Evolutionary conservation across 1,139 yeast species (phyloP), one percentile per base, ranked within the genome.

Genomic region (Geotrichum klebahnii): DNA sequence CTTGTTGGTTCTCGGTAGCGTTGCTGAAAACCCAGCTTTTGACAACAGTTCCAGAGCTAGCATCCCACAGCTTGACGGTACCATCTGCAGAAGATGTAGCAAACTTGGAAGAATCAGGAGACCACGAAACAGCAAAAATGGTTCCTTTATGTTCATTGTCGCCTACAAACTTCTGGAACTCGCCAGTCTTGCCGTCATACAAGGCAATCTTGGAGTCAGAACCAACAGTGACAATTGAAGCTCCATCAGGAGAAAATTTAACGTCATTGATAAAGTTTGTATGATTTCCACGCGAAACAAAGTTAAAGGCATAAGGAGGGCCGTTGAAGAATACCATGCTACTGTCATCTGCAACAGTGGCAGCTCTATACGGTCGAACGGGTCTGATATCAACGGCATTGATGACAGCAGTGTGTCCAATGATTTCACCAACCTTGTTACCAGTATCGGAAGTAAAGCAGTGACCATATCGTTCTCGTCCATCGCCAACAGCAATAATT

Each of bases 371-470:
- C 2, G 98, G 98, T 65, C 98, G 78, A 53, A 78, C 81, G n/a
- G 90, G 87, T 62, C 84, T 84, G 58, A 92, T 83, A 50, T 85
- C 81, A 10, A 88, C 96, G 0, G 94, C 87, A 63, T 85, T 88
- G 63, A 90, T 80, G 37, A 80, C 78, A 36, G 85, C 81, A n/a
- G 95, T 78, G 65, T 92, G 98, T 28, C 98, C 99, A 51, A 89
- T 82, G 59, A 94, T 84, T 65, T 92, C 97, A 49, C 98, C 99
- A 42, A 92, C 82, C 9, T 96, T 80, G 67, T 92, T 92, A 52
- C 98, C 98, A 0, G 95, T 78, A 65, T 92, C 99, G 78, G 86
- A 85, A 5, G 96, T 80, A 63, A 92, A 88, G 55, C 95, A 90
- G 60, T 86, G 96, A 2, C 97, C 98, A 63, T 80, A 89, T 57